phyloP scores from a whole-genome alignment of 2,329 filamentous ascomycete species.

The Botrytis medusae region DNA sequence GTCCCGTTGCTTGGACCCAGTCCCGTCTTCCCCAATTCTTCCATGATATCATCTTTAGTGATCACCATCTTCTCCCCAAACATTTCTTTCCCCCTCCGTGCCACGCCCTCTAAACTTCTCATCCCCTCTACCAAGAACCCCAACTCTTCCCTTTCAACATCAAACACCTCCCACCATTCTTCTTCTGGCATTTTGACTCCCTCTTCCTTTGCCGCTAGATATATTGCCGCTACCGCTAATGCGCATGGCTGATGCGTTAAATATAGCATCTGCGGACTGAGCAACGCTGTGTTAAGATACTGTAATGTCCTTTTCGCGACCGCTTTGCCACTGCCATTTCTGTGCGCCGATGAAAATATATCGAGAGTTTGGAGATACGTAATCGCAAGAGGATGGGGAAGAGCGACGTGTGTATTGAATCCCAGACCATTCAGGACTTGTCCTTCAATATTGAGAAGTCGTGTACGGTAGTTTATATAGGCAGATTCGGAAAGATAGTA shows the following conservation, averaged over 20 bases:
- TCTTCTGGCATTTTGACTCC: constrained; percentile 76
- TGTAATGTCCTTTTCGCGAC: constrained; percentile 67
- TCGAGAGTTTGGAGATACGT: constrained; percentile 92
- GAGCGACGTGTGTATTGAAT: constrained; percentile 80
- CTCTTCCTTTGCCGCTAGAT: constrained; percentile 78
- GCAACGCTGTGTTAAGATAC: constrained; percentile 80
- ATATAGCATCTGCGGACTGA: constrained; percentile 87
- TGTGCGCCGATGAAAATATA: constrained; percentile 47
- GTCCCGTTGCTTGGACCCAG: not conserved
- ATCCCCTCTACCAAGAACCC: constrained; percentile 89
- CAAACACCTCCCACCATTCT: constrained; percentile 98
- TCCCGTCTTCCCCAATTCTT: constrained; percentile 18
- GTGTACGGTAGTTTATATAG: constrained; percentile 64
- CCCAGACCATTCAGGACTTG: constrained; percentile 72
- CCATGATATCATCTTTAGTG: constrained; percentile 29
- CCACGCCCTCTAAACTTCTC: constrained; percentile 69
- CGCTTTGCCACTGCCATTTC: constrained; percentile 44
- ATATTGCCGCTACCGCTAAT: constrained; percentile 85
- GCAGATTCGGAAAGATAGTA: constrained; percentile 73
- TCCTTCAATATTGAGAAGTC: constrained; percentile 72
- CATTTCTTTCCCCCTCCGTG: constrained; percentile 27
- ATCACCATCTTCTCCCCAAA: constrained; percentile 35
- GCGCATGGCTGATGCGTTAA: constrained; percentile 87
- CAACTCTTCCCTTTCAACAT: constrained; percentile 90
- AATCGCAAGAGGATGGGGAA: constrained; percentile 83